phyloP scores from a whole-genome alignment of 2,329 filamentous ascomycete species.

The Colletotrichum somersetense region DNA sequence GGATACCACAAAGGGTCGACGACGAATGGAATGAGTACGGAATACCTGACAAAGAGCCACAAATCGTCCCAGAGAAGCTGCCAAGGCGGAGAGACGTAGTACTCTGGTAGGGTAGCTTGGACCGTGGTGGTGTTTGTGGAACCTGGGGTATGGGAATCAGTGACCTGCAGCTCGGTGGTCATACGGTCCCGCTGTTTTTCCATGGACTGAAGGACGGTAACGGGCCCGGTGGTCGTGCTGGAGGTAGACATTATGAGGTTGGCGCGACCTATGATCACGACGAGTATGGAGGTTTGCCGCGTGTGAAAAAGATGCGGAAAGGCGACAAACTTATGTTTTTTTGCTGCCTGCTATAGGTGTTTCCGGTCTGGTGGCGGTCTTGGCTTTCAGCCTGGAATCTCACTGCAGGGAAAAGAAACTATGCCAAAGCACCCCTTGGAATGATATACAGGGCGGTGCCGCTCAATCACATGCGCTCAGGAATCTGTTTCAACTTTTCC shows the following conservation, averaged over 20 bases:
- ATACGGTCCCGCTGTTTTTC: background rate
- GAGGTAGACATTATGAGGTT: background rate
- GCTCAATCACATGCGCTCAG: background rate
- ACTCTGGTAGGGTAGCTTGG: constrained; percentile 19
- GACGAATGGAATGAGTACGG: constrained; percentile 5
- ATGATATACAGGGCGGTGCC: no score
- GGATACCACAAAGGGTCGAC: constrained; percentile 19
- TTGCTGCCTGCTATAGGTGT: background rate
- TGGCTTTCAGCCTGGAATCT: background rate
- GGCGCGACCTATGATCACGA: background rate
- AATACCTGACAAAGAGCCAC: constrained; percentile 23
- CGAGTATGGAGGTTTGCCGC: no score
- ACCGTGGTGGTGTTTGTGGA: background rate
- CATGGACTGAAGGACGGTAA: background rate
- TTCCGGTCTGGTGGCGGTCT: background rate
- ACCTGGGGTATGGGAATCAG: background rate
- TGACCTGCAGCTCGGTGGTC: background rate
- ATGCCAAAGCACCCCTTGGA: background rate
- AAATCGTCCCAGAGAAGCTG: constrained; percentile 28
- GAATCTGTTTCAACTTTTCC: no score
- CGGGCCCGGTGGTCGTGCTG: background rate
- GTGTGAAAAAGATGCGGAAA: background rate
- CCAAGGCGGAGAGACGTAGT: constrained; percentile 32
- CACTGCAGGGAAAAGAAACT: background rate
- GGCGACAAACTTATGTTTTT: background rate